Evolutionary conservation across 768 basidiomycete species (phyloP), one percentile per base, ranked within the genome.

Genomic region (Psilocybe tampanensis): DNA sequence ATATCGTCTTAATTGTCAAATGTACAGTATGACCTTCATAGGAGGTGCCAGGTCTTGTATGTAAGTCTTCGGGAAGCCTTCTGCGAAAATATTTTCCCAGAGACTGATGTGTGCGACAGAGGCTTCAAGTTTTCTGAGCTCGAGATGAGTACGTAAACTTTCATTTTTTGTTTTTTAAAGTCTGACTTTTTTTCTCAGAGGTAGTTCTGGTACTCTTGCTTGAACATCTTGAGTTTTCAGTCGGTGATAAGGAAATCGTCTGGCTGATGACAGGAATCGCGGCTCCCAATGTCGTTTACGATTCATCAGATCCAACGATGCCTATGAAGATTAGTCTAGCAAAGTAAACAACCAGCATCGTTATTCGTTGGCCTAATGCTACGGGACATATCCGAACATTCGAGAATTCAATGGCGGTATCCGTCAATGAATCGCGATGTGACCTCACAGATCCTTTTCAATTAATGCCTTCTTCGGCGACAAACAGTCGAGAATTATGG

Each of bases 121-220:
- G 57, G 57, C 21, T 58, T 58, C 69, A 80, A 82, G 62, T 81
- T 83, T 67, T 73, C 79, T 1, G 75, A 81, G 56, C 67, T 82
- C 2, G 80, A 81, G 61, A 78, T 80, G 68, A 80, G 80, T 81
- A 59, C 15, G 76, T 68, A 5, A 39, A 5, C 15, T 39, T 39
- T 3, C 4, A 13, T n/a, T 39, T 13, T 5, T n/a, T 13, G 6
- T 5, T n/a, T 4, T n/a, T 39, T n/a, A 13, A 39, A 5, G 12
- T 39, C 13, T 39, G 36, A 15, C 6, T 39, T 39, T 8, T 39
- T 13, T 39, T 39, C 13, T 39, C n/a, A 39, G 36, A 39, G 36
- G 36, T 39, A 5, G 36, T 39, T 5, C 13, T 39, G 36, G 36
- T n/a, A 13, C 36, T 39, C n/a, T 39, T 39, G 12, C 12, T 39